Evolutionary conservation across 306 rosid genomes (phyloP), one percentile per base, ranked within the genome.

Genomic region (Dalbergia cultrata): DNA sequence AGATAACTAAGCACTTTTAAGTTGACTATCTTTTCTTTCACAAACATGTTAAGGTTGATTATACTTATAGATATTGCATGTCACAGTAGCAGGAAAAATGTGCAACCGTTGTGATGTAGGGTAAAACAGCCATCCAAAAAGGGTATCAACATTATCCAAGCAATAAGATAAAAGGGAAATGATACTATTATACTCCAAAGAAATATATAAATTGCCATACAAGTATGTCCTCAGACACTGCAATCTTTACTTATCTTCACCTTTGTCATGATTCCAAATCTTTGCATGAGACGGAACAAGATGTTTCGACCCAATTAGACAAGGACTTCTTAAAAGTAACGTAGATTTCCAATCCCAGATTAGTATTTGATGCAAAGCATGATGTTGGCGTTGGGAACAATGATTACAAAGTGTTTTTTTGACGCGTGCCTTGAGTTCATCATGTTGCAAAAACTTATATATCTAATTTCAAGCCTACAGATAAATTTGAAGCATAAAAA

Each of bases 21-120:
- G 53, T 35, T 49, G 50, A 35, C 72, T 34, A 17, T 37, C 43
- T 37, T 53, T 66, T 53, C 54, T 22, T 65, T 77, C 67, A 73
- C 67, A 56, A 37, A 39, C 37, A 53, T 33, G 67, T 72, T 14
- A 19, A 57, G 67, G 47, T 11, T 18, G 31, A 16, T 57, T 57
- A 18, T 8, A 26, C 3, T 26, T 13, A 13, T 61, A 13, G 47
- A 63, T 34, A 7, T 34, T 34, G 69, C 47, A 34, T 33, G 45
- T 34, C 5, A 57, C 33, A 34, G 0, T 34, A 35, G 34, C 21
- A 35, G n/a, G 11, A 12, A 59, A 59, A 59, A 59, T 9, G 37
- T 59, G 63, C 21, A 21, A 59, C 10, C n/a, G n/a, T 10, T 11
- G 65, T 59, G 37, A 59, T 59, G 35, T 21, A 22, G 65, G 65